Base-by-base conservation (phyloP, 108 stramenopile genomes). In the Cyclotella distinguenda region DNA sequence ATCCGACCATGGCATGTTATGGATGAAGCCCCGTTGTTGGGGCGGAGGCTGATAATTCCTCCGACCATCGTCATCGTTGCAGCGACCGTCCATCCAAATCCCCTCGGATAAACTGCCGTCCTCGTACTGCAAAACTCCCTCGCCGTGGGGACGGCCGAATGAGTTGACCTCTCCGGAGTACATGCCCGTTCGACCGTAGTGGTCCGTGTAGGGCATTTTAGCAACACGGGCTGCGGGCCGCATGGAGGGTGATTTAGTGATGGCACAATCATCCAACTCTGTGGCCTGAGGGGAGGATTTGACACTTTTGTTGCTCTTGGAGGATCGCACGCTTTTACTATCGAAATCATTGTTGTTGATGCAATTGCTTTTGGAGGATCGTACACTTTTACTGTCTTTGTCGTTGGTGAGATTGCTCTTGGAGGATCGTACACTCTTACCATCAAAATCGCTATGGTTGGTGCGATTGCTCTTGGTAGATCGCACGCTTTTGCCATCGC, bases 111-210 rank as follows among this genome's bases (percentile, higher is more conserved):
- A 43, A 21, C 71, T 49, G 21, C 83, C 85, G 60, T 88, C 81
- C 34, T 62, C 57, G 45, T 86, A 88, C 51, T 63, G 35, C 72
- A 88, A 64, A 1, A 61, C 69, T 4, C 87, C 87, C 0, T 56
- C 42, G 23, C 87, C 87, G 62, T 88, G 67, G 6, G 87, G 87
- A 31, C 51, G 60, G 6, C 76, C 76, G 34, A 74, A 66, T 1
- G 81, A 64, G 48, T 77, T 77, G 25, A 88, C 45, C 45, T 82
- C 56, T 22, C 87, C 87, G 7, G 84, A 72, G 50, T 80, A 88
- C 33, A 48, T 49, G 26, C 87, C 87, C 30, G 54, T 26, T 36
- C 82, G 78, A 25, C 83, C 85, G 49, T 84, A 81, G 0, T 81
- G 72, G 66, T 88, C 87, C 7, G 59, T 66, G 35, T 70, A 77